Evolutionary conservation across 2,329 filamentous ascomycete genomes (phyloP).

Genomic region (Colletotrichum navitas): DNA sequence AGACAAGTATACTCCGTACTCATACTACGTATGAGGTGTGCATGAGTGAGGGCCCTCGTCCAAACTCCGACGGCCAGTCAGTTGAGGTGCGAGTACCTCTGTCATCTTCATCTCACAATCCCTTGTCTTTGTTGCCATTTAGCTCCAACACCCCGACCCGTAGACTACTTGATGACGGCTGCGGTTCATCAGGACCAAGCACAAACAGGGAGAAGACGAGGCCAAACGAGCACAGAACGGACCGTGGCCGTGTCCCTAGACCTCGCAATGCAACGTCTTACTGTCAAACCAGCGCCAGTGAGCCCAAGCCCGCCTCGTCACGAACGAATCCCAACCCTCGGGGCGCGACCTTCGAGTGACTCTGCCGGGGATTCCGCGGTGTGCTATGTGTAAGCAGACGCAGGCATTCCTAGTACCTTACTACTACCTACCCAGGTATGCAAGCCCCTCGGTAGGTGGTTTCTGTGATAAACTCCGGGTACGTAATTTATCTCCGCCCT

Average conservation of each 20-base stretch:
- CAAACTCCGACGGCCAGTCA: constrained; percentile 13
- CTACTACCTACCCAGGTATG: not conserved
- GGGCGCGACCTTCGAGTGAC: not conserved
- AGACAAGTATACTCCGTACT: not conserved
- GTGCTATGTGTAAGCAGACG: not conserved
- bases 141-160: not conserved
- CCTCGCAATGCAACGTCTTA: constrained; percentile 34
- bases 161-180: constrained; percentile 21
- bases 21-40: not conserved
- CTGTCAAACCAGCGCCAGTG: constrained; percentile 22
- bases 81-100: not conserved
- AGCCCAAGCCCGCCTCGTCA: constrained; percentile 29
- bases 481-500: not conserved
- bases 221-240: constrained; percentile 39
- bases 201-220: constrained; percentile 31
- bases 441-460: not conserved
- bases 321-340: constrained; percentile 3
- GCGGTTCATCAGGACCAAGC: constrained; percentile 32
- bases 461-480: not conserved
- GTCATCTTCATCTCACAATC: constrained; percentile 18
- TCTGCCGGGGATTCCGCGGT: not conserved
- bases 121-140: constrained; percentile 3
- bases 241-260: constrained; percentile 30
- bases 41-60: constrained; percentile 9
- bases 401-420: not conserved